Evolutionary conservation across 2,329 filamentous ascomycete genomes (phyloP), one percentile per base, ranked within the genome.

Genomic region (Penicillium decumbens): DNA sequence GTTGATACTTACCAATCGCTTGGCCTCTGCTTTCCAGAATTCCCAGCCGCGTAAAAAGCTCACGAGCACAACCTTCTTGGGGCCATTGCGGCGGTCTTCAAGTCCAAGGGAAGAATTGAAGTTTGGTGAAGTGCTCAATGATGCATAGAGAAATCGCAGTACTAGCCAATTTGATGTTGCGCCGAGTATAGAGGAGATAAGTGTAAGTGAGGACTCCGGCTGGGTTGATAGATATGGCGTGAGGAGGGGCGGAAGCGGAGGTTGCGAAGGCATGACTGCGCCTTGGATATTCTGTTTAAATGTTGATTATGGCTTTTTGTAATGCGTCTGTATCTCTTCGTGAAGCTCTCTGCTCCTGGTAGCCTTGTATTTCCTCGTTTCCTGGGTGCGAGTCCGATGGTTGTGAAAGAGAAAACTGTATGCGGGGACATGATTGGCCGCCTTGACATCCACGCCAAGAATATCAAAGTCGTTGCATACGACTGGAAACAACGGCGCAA

Each of bases 11-110:
- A 88, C 86, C 63, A 89, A 69, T 68, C 84, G 84, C 45, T 81
- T 79, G 2, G 79, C 79, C 43, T 88, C 85, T 3, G 84, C 80
- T 54, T 76, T 83, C 89, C 90, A 96, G 65, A 95, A 95, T 1
- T 80, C 74, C 55, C 79, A 80, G 61, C 92, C 86, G 52, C 88
- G 80, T 70, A 95, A 73, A 71, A 93, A 95, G 72, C 88, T 95
- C 50, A 93, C 83, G 3, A 96, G 75, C 3, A 95, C 76, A 0
- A 96, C 79, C 43, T 75, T 78, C 38, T 72, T 61, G 55, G 64
- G 62, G 3, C 57, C 64, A 60, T 71, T 63, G 27, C 64, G 49
- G 33, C 44, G 28, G 10, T 56, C 61, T 42, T 62, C 61, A 43
- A 58, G 37, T 20, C 59, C 62, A 49, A 63, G 50, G n/a, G 53